Conservation (phyloP, 2,329 filamentous ascomycete species). For the Botrytis squamosa region DNA sequence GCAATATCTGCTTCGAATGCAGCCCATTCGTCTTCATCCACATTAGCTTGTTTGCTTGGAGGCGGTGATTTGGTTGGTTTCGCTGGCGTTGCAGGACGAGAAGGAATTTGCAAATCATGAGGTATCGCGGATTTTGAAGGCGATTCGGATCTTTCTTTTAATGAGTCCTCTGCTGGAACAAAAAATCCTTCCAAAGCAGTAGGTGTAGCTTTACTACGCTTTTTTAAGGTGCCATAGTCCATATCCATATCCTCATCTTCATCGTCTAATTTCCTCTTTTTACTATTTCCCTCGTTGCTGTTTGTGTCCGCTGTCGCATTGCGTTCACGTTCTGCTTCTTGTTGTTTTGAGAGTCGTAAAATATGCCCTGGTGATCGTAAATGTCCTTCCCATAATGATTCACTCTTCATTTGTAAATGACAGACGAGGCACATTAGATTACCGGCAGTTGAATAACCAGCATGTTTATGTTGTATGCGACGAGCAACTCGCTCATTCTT, state of each 20-base stretch:
- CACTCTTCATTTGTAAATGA: conserved; percentile 61
- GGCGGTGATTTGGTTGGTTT: conserved; percentile 45
- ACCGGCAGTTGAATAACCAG: conserved; percentile 65
- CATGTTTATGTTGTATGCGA: conserved; percentile 68
- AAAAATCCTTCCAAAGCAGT: conserved; percentile 40
- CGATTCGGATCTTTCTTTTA: conserved; percentile 5
- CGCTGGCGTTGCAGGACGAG: conserved; percentile 59
- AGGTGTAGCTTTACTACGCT: conserved; percentile 44
- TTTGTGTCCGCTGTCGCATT: conserved; percentile 2
- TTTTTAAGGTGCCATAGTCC: conserved; percentile 44
- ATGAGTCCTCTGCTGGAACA: conserved; percentile 28
- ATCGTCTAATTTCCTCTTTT: conserved; percentile 52
- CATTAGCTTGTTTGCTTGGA: conserved; percentile 40
- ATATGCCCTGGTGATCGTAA: conserved; percentile 48
- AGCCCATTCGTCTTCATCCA: conserved; percentile 81
- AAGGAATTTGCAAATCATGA: conserved; percentile 60
- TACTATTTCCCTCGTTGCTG: conserved; percentile 32
- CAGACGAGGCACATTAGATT: conserved; percentile 68
- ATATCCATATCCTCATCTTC: conserved; percentile 37
- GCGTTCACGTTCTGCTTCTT: conserved; percentile 22
- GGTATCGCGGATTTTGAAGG: conserved; percentile 18
- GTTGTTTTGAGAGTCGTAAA: conserved; percentile 40
- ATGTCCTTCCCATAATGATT: conserved; percentile 67
- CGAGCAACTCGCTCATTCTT: conserved; percentile 74
- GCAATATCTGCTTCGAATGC: conserved; percentile 84